These are phyloP conservation scores for Diplodia seriata DNA, from an alignment of 2,329 filamentous ascomycete species.

Conservation along the genomic window DNA sequence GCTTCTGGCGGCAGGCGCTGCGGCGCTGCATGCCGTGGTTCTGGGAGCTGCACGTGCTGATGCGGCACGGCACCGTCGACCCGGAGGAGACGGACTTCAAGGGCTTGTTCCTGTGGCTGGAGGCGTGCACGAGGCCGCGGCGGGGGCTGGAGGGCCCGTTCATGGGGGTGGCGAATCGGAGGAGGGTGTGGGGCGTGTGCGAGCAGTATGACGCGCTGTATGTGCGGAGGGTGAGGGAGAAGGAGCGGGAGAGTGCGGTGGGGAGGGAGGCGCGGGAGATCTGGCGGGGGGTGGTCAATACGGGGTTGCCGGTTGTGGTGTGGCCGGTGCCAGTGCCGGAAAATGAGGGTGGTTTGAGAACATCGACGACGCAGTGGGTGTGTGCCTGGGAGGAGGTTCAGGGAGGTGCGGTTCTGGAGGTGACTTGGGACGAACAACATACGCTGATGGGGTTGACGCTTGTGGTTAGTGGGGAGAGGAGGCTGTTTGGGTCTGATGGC, in stretches of 20 bases:
- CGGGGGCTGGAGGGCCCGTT: slow-evolving; percentile 38
- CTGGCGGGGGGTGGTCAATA: not conserved
- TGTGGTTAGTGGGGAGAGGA: slow-evolving; percentile 20
- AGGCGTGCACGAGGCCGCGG: slow-evolving; percentile 35
- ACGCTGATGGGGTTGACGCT: slow-evolving; percentile 35
- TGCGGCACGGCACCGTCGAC: slow-evolving; percentile 35
- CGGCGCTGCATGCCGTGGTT: slow-evolving; percentile 23
- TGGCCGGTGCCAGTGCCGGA: slow-evolving; percentile 34
- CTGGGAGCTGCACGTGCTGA: slow-evolving; percentile 32
- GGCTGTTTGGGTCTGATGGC: not conserved
- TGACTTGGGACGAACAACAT: slow-evolving; percentile 34
- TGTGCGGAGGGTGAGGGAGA: not conserved
- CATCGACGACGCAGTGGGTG: slow-evolving; percentile 34
- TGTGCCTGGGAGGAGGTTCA: slow-evolving; percentile 34
- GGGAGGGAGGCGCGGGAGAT: not conserved
- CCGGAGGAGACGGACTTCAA: slow-evolving; percentile 35
- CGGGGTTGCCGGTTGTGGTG: slow-evolving; percentile 29
- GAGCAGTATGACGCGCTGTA: slow-evolving; percentile 20
- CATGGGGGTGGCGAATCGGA: slow-evolving; percentile 44
- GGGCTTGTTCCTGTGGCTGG: slow-evolving; percentile 39
- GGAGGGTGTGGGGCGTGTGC: slow-evolving; percentile 42
- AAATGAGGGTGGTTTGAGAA: not conserved
- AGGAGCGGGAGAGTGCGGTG: not conserved
- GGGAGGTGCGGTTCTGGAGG: slow-evolving; percentile 34
- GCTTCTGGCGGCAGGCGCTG: slow-evolving; percentile 6